Evolutionary conservation across 1,284 basidiomycete genomes (phyloP), one percentile per base, ranked within the genome.

Genomic region (Puccinia triticina): DNA sequence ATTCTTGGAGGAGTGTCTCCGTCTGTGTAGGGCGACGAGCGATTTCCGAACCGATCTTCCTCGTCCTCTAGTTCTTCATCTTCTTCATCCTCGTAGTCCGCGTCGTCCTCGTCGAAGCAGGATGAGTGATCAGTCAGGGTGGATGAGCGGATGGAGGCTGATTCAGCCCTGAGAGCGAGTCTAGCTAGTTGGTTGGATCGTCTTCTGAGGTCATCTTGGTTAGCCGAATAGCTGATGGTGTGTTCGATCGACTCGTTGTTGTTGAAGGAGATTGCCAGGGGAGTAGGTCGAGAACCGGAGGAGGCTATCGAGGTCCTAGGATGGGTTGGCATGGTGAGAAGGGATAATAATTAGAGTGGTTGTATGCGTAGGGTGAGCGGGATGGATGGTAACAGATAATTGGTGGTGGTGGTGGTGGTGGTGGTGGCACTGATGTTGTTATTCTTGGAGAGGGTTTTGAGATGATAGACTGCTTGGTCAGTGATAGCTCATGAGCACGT

Each of bases 181-280:
- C 43, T 55, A 43, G 77, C 77, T 2, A 80, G 67, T 55, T 80
- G 67, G 32, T 40, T 71, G 21, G 77, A 80, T n/a, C 55, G 32
- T n/a, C 21, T 53, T 23, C 77, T 29, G 43, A 80, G 77, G n/a
- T 80, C 66, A 43, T 80, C 29, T 61, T 80, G 67, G 37, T 80
- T 80, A 72, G 77, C 50, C 40, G 77, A 71, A 34, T 72, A 72
- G 26, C 57, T 29, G 69, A 53, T 50, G 43, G 26, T 72, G 7
- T 48, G 69, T 32, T 53, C 46, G 69, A 16, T 50, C 1, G 69
- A 8, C 1, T 48, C 37, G 46, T 48, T 48, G 10, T 72, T 48
- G 43, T 29, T 72, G 32, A 48, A 32, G 16, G 43, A 72, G n/a
- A 72, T 72, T 5, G 43, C 43, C 18, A 48, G 18, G 26, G 59